A percentile compares a stretch with the other conserved stretches of the same genome.
Conservation (phyloP, 2,329 filamentous ascomycete genomes). For the Xylariaceae sp. region DNA sequence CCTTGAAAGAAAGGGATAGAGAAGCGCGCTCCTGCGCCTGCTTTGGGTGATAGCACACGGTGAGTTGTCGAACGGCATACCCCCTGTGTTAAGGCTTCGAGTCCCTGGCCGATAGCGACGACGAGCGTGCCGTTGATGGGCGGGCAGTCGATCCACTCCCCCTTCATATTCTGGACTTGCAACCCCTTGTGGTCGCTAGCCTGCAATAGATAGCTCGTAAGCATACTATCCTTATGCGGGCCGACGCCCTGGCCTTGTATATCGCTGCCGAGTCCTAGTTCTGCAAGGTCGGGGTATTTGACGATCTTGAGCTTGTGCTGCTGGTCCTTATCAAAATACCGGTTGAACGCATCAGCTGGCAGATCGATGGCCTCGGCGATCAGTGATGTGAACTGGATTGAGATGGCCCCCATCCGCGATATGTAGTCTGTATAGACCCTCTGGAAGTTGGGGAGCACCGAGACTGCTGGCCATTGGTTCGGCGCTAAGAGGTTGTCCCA, state of each 20-base stretch:
- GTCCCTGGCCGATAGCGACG: slow-evolving; percentile 84
- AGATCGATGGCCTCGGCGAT: slow-evolving; percentile 86
- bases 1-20: slow-evolving; percentile 91
- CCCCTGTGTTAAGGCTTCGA: slow-evolving; percentile 84
- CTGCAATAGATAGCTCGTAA: slow-evolving; percentile 82
- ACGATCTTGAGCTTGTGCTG: slow-evolving; percentile 93
- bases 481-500: slow-evolving; percentile 80
- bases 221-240: slow-evolving; percentile 86
- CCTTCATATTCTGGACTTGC: slow-evolving; percentile 81
- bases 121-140: slow-evolving; percentile 80
- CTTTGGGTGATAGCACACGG: slow-evolving; percentile 75
- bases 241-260: slow-evolving; percentile 68
- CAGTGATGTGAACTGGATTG: slow-evolving; percentile 76
- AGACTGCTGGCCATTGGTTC: slow-evolving; percentile 77
- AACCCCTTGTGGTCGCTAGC: slow-evolving; percentile 77
- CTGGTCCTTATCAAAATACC: slow-evolving; percentile 75
- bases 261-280: slow-evolving; percentile 55
- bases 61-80: slow-evolving; percentile 86
- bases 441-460: slow-evolving; percentile 71
- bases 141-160: slow-evolving; percentile 83
- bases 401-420: slow-evolving; percentile 73
- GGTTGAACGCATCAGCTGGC: slow-evolving; percentile 71
- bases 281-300: slow-evolving; percentile 78
- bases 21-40: slow-evolving; percentile 75
- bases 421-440: slow-evolving; percentile 78